Base-by-base conservation (phyloP, 805 yeast species). In the Lipomyces oligophaga region DNA sequence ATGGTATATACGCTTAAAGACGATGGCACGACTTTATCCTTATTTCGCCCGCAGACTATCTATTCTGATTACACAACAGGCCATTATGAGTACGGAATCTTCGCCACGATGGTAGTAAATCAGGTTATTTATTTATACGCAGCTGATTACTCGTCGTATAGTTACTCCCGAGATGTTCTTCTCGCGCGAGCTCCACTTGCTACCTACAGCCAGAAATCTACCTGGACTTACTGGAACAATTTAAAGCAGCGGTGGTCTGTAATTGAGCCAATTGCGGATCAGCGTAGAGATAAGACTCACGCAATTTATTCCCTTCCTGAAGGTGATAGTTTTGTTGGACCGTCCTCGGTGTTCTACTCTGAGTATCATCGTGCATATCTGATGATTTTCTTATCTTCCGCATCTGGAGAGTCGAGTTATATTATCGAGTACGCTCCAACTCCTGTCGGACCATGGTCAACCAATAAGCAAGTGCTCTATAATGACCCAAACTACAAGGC, bases 391-490 rank as follows among this genome's bases (percentile, higher is more conserved):
- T 34, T 42, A 20, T 28, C 45, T 4, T 15, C 36, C 18, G 25
- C 41, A 19, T n/a, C n/a, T n/a, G n/a, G n/a, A n/a, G n/a, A n/a
- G n/a, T n/a, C n/a, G n/a, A 20, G 22, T 13, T 42, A 22, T 22
- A 32, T 36, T 21, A 19, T 42, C 13, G 40, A 42, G 13, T 35
- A 42, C 19, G 40, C 46, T 16, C 37, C 46, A 5, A 35, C 46
- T 3, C 46, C 46, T 7, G 46, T 28, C 2, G 46, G 41, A n/a
- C 41, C 46, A 25, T 42, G 41, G 46, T 30, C 40, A 13, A 43
- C 32, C 4, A 18, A n/a, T 3, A 32, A 33, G 32, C 33, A 41
- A 31, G 31, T 31, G 6, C 22, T 41, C n/a, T 41, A 41, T 33
- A 41, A 22, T 4, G 44, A 33, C 36, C 24, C 38, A 4, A 33